Percentiles rank a stretch among this genome's conserved stretches.
phyloP scores from a whole-genome alignment of 768 basidiomycete genomes.

The Gloeostereum incarnatum region DNA sequence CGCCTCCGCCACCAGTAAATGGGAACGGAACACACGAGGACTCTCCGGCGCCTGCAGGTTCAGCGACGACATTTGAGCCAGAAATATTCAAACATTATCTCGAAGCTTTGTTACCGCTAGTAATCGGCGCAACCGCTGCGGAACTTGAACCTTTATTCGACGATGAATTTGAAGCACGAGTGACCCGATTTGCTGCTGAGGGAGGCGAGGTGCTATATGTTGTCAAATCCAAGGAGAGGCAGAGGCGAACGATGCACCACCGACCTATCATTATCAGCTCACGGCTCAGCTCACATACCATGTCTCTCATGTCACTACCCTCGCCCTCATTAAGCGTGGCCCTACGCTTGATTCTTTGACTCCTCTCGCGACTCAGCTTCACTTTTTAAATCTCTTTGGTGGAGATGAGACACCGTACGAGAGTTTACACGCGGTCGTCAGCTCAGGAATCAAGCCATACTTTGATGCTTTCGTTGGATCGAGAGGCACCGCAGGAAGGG shows the following conservation, averaged over 20 bases:
- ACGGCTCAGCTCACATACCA: conserved; percentile 75
- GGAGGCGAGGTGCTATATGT: conserved; percentile 75
- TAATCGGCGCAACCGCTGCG: conserved; percentile 59
- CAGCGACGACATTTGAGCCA: conserved; percentile 52
- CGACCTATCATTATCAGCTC: conserved; percentile 58
- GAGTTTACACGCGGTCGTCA: conserved; percentile 90
- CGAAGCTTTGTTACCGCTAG: conserved; percentile 62
- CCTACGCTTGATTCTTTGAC: conserved; percentile 72
- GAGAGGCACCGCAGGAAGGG: conserved; percentile 64
- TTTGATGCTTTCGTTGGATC: conserved; percentile 96
- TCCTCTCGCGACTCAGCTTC: conserved; percentile 79
- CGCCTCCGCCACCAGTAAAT: neutral
- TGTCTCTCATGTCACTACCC: conserved; percentile 68
- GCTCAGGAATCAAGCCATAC: conserved; percentile 94
- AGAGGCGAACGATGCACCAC: conserved; percentile 57
- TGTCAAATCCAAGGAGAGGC: conserved; percentile 62
- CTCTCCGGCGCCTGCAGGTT: conserved; percentile 17
- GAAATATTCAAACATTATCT: conserved; percentile 66
- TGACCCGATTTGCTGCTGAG: conserved; percentile 68
- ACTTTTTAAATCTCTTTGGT: conserved; percentile 87
- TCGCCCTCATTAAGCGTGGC: conserved; percentile 92
- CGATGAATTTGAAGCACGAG: conserved; percentile 65
- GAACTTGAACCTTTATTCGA: conserved; percentile 68
- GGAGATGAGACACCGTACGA: conserved; percentile 91
- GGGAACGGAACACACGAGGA: neutral